phyloP scores from a whole-genome alignment of 2,329 filamentous ascomycete genomes.

The Calonectria ilicicola region DNA sequence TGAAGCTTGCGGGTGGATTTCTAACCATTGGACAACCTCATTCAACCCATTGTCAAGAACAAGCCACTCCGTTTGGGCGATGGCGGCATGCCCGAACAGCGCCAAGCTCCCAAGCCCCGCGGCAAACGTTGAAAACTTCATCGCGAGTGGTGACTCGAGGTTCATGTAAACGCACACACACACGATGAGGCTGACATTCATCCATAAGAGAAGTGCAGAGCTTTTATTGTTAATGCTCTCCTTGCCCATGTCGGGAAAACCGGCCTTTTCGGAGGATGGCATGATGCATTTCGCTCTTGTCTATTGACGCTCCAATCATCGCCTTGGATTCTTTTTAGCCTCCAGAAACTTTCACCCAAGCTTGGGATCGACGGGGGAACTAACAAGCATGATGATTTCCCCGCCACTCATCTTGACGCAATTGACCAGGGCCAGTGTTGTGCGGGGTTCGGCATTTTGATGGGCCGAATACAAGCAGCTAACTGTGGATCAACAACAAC shows the following conservation, averaged over 20 bases:
- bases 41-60: conserved; percentile 48
- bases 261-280: neutral
- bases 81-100: neutral
- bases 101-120: neutral
- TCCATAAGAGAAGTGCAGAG: neutral
- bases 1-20: neutral
- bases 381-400: neutral
- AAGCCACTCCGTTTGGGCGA: conserved; percentile 34
- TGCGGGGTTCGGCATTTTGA: conserved; percentile 5
- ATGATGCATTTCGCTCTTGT: neutral
- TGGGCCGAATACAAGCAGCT: neutral
- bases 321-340: conserved; percentile 3
- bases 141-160: neutral
- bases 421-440: neutral
- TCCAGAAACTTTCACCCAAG: neutral
- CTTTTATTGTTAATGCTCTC: neutral
- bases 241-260: neutral
- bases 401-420: conserved; percentile 2
- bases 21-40: conserved; percentile 48
- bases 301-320: conserved; percentile 3
- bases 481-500: neutral
- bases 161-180: neutral
- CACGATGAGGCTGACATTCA: neutral
- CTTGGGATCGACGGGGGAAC: conserved; percentile 14
- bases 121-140: neutral